Base-by-base conservation (phyloP, 2,329 filamentous ascomycete species). In the Aspergillus brunneoviolaceus region DNA sequence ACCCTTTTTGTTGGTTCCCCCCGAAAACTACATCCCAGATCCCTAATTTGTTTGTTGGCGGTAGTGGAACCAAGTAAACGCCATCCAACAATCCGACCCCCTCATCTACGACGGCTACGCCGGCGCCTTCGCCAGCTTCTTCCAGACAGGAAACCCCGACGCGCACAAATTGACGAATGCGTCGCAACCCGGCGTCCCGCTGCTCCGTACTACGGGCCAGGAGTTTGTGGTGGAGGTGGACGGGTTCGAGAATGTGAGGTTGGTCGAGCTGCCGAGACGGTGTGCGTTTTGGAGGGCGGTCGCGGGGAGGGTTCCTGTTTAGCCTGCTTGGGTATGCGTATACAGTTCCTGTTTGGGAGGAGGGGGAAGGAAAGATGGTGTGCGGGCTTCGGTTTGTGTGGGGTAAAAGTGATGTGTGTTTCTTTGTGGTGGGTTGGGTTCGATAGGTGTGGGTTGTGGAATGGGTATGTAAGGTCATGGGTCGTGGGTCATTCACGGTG, bases 71-170 rank as follows among this genome's bases (percentile, higher is more conserved):
- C 76, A 76, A 35, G 69, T 86, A 65, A 84, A 84, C 60, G 57
- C 77, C 0, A 71, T 84, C 2, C 86, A 88, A 60, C 68, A 80
- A 58, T 75, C 79, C 0, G 79, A 87, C 61, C 77, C 80, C 0
- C 62, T 83, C 0, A 82, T 83, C 5, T 88, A 88, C 61, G 62
- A 81, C 19, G 85, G 83, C 11, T 88, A 81, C 61, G 71, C 81
- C 1, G 85, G 86, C 4, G 84, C 85, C 0, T 81, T 88, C 67
- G 85, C 83, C 0, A 84, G 81, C 25, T 88, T 87, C 70, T 82
- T 87, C 60, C 79, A 84, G 69, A 85, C 82, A 0, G 84, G 84
- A 0, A 79, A 87, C 69, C 84, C 85, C 0, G 87, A 87, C 65
- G 72, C 77, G 12, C 77, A 83, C 59, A 87, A 87, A 60, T 62